These are phyloP conservation scores for Lecanicillium sp. DNA, from an alignment of 2,329 filamentous ascomycete genomes.

Conservation along the genomic window DNA sequence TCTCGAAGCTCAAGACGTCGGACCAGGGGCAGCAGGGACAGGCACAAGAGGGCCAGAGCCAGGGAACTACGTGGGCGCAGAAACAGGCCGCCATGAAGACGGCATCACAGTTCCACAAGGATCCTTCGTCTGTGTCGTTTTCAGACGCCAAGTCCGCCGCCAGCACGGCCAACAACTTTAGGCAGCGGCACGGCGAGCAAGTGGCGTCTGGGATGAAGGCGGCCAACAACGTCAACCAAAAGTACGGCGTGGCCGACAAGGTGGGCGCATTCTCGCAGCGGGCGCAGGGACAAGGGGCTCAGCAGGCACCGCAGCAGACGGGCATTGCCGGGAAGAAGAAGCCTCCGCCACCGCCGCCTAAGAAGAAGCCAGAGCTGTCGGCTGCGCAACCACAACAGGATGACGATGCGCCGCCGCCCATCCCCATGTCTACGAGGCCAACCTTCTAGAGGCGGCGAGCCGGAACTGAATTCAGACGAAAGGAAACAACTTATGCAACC, in stretches of 20 bases:
- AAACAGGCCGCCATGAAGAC: slow-evolving; percentile 58
- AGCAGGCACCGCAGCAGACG: background rate
- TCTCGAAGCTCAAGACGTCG: slow-evolving; percentile 43
- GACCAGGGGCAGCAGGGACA: slow-evolving; percentile 10
- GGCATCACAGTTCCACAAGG: slow-evolving; percentile 47
- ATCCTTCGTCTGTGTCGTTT: slow-evolving; percentile 3
- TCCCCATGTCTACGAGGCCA: slow-evolving; percentile 45
- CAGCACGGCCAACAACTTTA: slow-evolving; percentile 59
- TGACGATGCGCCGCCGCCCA: slow-evolving; percentile 37
- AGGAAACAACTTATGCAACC: slow-evolving; percentile 2
- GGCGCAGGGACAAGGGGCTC: slow-evolving; percentile 9
- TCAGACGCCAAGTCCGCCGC: slow-evolving; percentile 46
- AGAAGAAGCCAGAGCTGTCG: slow-evolving; percentile 40
- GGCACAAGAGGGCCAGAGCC: slow-evolving; percentile 19
- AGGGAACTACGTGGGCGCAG: slow-evolving; percentile 57
- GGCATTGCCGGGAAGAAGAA: slow-evolving; percentile 40
- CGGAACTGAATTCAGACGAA: background rate
- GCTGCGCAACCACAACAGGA: slow-evolving; percentile 11
- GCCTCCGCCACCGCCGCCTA: slow-evolving; percentile 42
- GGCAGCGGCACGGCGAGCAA: slow-evolving; percentile 62
- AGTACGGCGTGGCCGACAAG: slow-evolving; percentile 46
- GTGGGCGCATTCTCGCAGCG: slow-evolving; percentile 19
- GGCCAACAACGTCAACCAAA: slow-evolving; percentile 51
- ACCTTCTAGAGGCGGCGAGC: slow-evolving; percentile 24
- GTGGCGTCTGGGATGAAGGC: slow-evolving; percentile 51